Base-by-base conservation (phyloP, 2,329 filamentous ascomycete genomes). In the Amauroascus niger region DNA sequence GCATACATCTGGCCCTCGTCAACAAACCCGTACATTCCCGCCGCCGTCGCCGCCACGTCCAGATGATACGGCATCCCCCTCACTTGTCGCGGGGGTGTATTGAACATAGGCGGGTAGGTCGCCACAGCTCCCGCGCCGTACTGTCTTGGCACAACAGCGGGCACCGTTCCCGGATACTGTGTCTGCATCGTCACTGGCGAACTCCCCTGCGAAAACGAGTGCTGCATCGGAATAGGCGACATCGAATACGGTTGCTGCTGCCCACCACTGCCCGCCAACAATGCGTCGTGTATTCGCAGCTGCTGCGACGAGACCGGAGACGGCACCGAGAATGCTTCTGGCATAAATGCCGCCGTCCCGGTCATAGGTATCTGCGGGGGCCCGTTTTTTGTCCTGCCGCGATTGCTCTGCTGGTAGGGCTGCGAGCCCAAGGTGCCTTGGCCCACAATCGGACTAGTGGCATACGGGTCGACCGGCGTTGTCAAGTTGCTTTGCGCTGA, bases 51-150 rank as follows among this genome's bases (percentile, higher is more conserved):
- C 13, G 46, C 28, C 13, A 49, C 46, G 32, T 48, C 44, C 26
- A 53, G 13, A 35, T 20, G 30, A 41, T 49, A 49, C 16, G 35
- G 44, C 44, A 53, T 41, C 9, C 18, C 43, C 7, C 58, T 51
- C n/a, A 33, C 14, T 13, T 32, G 51, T 13, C 49, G 45, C 5
- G 54, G 43, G 18, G 55, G 13, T 18, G 49, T 49, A 49, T 58
- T 62, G 33, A 55, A 60, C 16, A 56, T 53, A 13, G 61, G 60
- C 5, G 62, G 62, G 45, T 63, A 63, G 3, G 62, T 61, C 24
- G 58, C 56, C 16, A 58, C 52, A 40, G 55, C 54, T 9, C 50
- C 52, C 22, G 20, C 24, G 37, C 44, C 48, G 43, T 52, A 45
- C 13, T 39, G 48, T 28, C 51, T 44, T 16, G 16, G 40, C 35